A percentile compares a stretch with the other conserved stretches of the same genome.
phyloP scores from a whole-genome alignment of 805 yeast genomes.

The Lachancea sp. region DNA sequence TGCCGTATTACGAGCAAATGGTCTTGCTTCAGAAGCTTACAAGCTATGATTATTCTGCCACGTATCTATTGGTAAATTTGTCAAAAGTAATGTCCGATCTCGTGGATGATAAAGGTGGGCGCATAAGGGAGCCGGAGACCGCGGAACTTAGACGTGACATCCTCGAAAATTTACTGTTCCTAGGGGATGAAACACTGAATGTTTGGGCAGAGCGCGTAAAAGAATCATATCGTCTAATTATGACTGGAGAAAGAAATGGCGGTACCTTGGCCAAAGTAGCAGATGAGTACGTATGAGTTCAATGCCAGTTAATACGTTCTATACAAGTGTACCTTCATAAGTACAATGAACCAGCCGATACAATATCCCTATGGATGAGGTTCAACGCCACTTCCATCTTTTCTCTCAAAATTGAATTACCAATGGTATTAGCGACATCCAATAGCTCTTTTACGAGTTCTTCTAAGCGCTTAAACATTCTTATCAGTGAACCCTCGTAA shows the following conservation, averaged over 20 bases:
- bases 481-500: slow-evolving; percentile 91
- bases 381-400: slow-evolving; percentile 85
- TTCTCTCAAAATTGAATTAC: slow-evolving; percentile 75
- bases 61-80: slow-evolving; percentile 14
- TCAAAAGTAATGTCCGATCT: slow-evolving; percentile 27
- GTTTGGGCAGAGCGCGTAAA: slow-evolving; percentile 24
- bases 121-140: slow-evolving; percentile 24
- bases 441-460: slow-evolving; percentile 87
- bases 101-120: slow-evolving; percentile 15
- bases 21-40: slow-evolving; percentile 24
- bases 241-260: slow-evolving; percentile 7
- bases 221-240: slow-evolving; percentile 15
- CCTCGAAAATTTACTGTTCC: slow-evolving; percentile 21
- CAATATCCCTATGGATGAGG: slow-evolving; percentile 90
- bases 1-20: slow-evolving; percentile 33
- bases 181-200: slow-evolving; percentile 14
- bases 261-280: slow-evolving; percentile 13
- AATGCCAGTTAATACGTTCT: background rate
- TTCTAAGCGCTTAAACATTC: slow-evolving; percentile 91
- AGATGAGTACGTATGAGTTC: slow-evolving; percentile 9
- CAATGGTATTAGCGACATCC: slow-evolving; percentile 89
- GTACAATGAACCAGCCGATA: slow-evolving; percentile 92
- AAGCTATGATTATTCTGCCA: slow-evolving; percentile 16
- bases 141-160: slow-evolving; percentile 21
- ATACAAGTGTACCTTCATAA: slow-evolving; percentile 23